These are phyloP conservation scores for Metschnikowia gelsemii DNA, from an alignment of 805 yeast species.

Conservation along the genomic window DNA sequence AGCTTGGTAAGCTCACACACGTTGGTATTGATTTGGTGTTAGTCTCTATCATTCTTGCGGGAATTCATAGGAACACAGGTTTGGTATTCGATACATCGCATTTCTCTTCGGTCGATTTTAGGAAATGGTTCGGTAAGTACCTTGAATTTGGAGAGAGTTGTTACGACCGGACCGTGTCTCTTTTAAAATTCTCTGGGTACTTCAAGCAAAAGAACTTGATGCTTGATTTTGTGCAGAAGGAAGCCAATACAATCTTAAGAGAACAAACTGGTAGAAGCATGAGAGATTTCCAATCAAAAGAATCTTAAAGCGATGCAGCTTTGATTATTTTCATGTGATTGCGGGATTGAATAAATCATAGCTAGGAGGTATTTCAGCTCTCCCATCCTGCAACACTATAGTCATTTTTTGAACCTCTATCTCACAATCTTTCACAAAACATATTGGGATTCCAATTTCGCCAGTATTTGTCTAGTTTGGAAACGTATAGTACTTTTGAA, in stretches of 20 bases:
- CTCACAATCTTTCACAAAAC: no score
- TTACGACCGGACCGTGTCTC: constrained; percentile 48
- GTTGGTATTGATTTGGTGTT: constrained; percentile 74
- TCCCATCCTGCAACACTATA: no score
- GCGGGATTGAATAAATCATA: no score
- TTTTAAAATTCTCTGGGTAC: constrained; percentile 48
- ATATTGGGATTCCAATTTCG: no score
- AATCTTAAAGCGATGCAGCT: neutral
- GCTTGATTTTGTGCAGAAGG: constrained; percentile 34
- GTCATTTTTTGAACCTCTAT: no score
- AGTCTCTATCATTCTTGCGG: constrained; percentile 80
- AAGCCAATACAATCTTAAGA: constrained; percentile 19
- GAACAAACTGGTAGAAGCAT: constrained; percentile 28
- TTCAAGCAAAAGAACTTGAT: constrained; percentile 48
- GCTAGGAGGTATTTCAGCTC: no score
- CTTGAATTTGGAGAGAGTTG: constrained; percentile 60
- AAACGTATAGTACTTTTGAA: no score
- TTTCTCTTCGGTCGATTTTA: constrained; percentile 47
- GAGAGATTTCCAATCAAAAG: constrained; percentile 20
- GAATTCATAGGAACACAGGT: constrained; percentile 82
- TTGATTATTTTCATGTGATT: neutral
- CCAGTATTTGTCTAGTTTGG: no score
- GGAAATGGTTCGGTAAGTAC: constrained; percentile 51
- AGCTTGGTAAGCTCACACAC: constrained; percentile 69
- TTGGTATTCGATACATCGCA: constrained; percentile 51